These are phyloP conservation scores for Ceratocystis smalleyi DNA, from an alignment of 2,329 filamentous ascomycete species.

Conservation along the genomic window DNA sequence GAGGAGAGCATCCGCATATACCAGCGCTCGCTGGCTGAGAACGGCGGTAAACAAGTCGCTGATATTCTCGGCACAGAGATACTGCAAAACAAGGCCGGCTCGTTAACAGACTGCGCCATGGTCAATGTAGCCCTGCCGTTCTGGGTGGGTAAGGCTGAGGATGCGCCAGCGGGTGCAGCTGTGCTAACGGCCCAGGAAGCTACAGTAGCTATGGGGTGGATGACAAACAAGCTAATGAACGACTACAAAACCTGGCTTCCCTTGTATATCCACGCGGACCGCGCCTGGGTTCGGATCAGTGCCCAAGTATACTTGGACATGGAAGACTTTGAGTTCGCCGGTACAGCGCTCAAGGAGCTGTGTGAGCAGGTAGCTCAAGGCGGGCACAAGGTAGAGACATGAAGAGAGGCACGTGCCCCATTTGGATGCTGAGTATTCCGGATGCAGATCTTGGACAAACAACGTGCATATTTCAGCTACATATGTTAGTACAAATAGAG, in stretches of 20 bases:
- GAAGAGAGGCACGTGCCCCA: neutral
- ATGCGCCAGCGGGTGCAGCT: slow-evolving; percentile 20
- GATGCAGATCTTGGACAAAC: too few relatives aligned
- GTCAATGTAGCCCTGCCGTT: slow-evolving; percentile 62
- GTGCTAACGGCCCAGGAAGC: slow-evolving; percentile 24
- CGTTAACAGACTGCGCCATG: slow-evolving; percentile 52
- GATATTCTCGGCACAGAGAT: slow-evolving; percentile 52
- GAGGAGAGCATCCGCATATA: slow-evolving; percentile 56
- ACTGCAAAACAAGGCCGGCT: slow-evolving; percentile 48
- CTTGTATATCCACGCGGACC: slow-evolving; percentile 42
- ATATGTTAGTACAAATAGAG: too few relatives aligned
- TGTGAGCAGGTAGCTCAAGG: slow-evolving; percentile 28
- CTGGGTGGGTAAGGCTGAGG: slow-evolving; percentile 20
- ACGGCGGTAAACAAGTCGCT: slow-evolving; percentile 47
- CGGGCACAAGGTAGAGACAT: slow-evolving; percentile 18
- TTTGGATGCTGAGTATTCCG: neutral
- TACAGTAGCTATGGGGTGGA: slow-evolving; percentile 38
- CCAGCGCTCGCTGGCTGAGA: slow-evolving; percentile 43
- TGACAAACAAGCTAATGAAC: slow-evolving; percentile 35
- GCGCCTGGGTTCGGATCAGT: slow-evolving; percentile 58
- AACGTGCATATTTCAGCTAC: too few relatives aligned
- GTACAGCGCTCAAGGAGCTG: slow-evolving; percentile 37
- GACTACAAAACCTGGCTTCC: slow-evolving; percentile 60
- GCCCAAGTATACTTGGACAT: slow-evolving; percentile 74
- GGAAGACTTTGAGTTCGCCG: slow-evolving; percentile 61